phyloP scores from a whole-genome alignment of 176 grass and related monocot genomes.

The Rhynchospora tenuis region DNA sequence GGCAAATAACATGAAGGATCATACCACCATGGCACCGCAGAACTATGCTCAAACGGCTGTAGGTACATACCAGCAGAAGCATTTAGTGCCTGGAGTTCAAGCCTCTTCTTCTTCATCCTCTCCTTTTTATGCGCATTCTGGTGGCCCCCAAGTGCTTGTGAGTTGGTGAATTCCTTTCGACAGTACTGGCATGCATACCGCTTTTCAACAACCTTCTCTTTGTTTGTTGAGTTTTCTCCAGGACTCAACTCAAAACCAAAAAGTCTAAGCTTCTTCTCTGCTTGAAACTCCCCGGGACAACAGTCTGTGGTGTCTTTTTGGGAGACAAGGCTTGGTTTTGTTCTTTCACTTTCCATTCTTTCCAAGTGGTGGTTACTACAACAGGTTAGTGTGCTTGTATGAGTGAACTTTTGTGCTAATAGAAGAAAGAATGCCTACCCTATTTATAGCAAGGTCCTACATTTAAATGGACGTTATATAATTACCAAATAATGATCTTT shows the following conservation, averaged over 20 bases:
- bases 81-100: conserved; percentile 16
- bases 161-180: conserved; percentile 31
- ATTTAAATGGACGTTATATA: background rate
- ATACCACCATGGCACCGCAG: conserved; percentile 1
- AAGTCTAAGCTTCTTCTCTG: conserved; percentile 27
- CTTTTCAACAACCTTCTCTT: background rate
- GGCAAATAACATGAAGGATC: background rate
- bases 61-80: background rate
- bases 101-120: conserved; percentile 25
- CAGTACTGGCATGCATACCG: conserved; percentile 34
- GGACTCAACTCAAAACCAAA: conserved; percentile 31
- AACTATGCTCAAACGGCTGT: background rate
- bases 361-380: background rate
- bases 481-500: background rate
- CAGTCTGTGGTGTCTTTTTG: background rate
- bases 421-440: background rate
- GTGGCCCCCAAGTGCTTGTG: conserved; percentile 39
- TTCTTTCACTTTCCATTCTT: conserved; percentile 17
- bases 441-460: conserved; percentile 7
- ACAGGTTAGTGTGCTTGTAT: conserved; percentile 10
- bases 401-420: background rate
- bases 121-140: conserved; percentile 32
- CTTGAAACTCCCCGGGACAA: background rate
- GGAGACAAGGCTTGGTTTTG: conserved; percentile 7
- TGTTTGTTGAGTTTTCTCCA: background rate